Evolutionary conservation across 2,329 filamentous ascomycete genomes (phyloP), one percentile per base, ranked within the genome.

Genomic region (Cladosporium sp.): DNA sequence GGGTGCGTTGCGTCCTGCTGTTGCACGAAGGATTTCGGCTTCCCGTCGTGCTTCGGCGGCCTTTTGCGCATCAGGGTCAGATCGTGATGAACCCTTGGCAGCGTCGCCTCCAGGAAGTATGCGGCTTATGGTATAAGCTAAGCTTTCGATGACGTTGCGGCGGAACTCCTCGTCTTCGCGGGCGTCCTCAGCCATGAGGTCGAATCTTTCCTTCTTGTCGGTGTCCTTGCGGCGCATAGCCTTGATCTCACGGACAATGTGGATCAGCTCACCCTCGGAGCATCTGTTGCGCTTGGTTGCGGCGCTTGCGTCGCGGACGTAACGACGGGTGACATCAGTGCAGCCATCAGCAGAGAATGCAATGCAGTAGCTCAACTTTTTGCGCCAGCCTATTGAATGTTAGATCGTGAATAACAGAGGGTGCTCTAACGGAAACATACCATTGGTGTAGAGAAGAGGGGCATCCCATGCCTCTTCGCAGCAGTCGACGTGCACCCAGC

Each of bases 381-480:
- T 95, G 72, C 90, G 89, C 95, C 95, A 99, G 67, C 93, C 86
- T 88, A 69, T 67, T 15, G 65, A 11, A 55, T 59, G 65, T 68
- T 71, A 75, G 72, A 51, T 44, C 18, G 41, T 5, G 4, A 34
- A 4, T 21, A 6, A 15, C 4, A 51, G 5, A 51, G 3, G 3
- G 18, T 30, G 7, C 18, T n/a, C 2, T 10, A 15, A 26, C 14
- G 11, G 1, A 26, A 66, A 79, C 84, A 67, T 80, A 88, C 86
- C 94, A 79, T 97, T 92, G 7, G 92, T 88, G 79, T 98, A 98
- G 11, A 98, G 85, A 55, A 92, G 86, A 60, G 95, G 95, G 74
- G 94, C 93, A 77, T 99, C 95, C 93, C 93, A 98, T 1, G 92
- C 88, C 76, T 94, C 94, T 77, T 98, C 95, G 75, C 94, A 97